Evolutionary conservation across 2,329 filamentous ascomycete genomes (phyloP), one percentile per base, ranked within the genome.

Genomic region (Colletotrichum incanum): DNA sequence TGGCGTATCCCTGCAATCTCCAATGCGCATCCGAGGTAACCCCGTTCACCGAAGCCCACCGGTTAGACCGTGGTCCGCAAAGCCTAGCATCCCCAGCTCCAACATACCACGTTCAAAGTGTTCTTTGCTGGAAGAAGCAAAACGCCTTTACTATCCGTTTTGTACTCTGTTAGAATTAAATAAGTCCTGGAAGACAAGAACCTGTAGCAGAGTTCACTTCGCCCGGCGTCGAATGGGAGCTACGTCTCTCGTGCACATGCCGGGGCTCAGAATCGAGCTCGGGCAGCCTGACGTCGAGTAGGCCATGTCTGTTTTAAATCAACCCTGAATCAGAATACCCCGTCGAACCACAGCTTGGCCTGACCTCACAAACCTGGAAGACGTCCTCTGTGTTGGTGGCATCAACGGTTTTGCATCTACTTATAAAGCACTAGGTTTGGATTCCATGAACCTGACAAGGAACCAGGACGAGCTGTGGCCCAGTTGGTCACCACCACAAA

Each of bases 1-100:
- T 34, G n/a, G 23, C 50, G 2, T 14, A 50, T 65, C 70, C 70
- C 66, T 70, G 70, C 65, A 72, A 31, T 58, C 52, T 26, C 7
- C 26, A 47, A 39, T 65, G 34, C 4, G 2, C 14, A 55, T 65
- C 65, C 65, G 69, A 64, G 28, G 68, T 52, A 45, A 31, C 3
- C 16, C 69, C 69, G 59, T 39, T n/a, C 26, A 41, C 50, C 59
- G 37, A 54, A 5, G 12, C 47, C 60, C 37, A 64, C 52, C 69
- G 55, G n/a, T 0, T 20, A 2, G 45, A 28, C 62, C 54, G 20
- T 28, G 28, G 18, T n/a, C 16, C n/a, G 20, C 3, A 9, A 9
- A 14, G 34, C 3, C 0, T 20, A 14, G 34, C 18, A 45, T 64
- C 37, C 20, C 31, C 34, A 34, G 16, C 28, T 18, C 14, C 6